These are phyloP conservation scores for Magnaporthiopsis rhizophila DNA, from an alignment of 2,329 filamentous ascomycete species.

Conservation along the genomic window DNA sequence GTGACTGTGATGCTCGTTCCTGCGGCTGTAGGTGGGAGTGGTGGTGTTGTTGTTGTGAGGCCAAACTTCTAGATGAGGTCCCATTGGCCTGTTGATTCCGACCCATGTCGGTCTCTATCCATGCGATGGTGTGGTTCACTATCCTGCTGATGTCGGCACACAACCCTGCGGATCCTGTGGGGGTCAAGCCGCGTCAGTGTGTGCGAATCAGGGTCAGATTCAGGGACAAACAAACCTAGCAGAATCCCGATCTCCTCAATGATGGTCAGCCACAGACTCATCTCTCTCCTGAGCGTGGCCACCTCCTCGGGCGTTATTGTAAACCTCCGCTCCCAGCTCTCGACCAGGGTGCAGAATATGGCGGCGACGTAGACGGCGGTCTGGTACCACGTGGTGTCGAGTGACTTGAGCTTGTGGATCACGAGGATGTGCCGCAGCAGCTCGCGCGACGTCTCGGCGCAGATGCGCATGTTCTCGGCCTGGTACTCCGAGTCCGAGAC, in stretches of 20 bases:
- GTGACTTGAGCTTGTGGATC: conserved; percentile 54
- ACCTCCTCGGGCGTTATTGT: conserved; percentile 52
- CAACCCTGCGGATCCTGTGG: conserved; percentile 3
- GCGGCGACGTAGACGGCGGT: conserved; percentile 64
- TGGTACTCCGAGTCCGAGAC: conserved; percentile 46
- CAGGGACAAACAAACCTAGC: conserved; percentile 45
- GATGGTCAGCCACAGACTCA: conserved; percentile 61
- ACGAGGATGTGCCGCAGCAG: conserved; percentile 53
- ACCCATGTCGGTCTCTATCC: conserved; percentile 43
- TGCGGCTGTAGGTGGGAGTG: not conserved
- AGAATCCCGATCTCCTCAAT: conserved; percentile 58
- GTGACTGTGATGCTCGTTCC: conserved; percentile 7
- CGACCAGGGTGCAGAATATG: conserved; percentile 64
- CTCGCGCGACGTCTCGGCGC: conserved; percentile 56
- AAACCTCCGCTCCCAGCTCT: conserved; percentile 58
- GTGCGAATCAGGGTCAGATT: no score
- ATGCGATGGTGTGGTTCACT: conserved; percentile 41
- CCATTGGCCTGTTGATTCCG: conserved; percentile 11
- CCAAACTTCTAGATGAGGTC: not conserved
- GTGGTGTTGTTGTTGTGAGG: not conserved
- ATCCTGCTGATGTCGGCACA: conserved; percentile 21
- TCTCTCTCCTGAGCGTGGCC: conserved; percentile 53
- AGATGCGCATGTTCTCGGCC: conserved; percentile 56
- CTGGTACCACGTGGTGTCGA: conserved; percentile 75
- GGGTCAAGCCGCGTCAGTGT: not conserved